Evolutionary conservation across 2,329 filamentous ascomycete genomes (phyloP).

Genomic region (Tothia fuscella): DNA sequence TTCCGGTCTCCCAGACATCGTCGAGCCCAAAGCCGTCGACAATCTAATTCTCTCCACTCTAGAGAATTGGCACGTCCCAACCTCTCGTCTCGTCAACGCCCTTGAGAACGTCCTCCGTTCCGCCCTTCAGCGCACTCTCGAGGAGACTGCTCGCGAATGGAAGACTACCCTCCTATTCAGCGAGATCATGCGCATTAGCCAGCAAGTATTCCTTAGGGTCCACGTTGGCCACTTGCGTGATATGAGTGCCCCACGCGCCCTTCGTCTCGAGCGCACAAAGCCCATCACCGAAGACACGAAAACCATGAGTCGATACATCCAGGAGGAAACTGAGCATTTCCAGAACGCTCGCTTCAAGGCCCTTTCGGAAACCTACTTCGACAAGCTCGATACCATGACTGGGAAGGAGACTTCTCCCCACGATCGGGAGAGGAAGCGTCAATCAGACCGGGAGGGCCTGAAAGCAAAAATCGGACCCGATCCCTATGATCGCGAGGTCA

Average conservation of each 20-base stretch:
- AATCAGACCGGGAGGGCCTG: neutral
- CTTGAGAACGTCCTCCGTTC: slow-evolving; percentile 13
- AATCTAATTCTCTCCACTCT: slow-evolving; percentile 21
- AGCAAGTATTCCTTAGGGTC: slow-evolving; percentile 17
- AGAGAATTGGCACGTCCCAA: slow-evolving; percentile 19
- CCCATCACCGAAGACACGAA: slow-evolving; percentile 24
- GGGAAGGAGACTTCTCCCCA: slow-evolving; percentile 12
- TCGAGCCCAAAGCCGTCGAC: slow-evolving; percentile 24
- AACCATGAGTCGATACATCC: slow-evolving; percentile 15
- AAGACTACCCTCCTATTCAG: slow-evolving; percentile 20
- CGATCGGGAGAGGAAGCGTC: neutral
- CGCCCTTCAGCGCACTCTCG: slow-evolving; percentile 17
- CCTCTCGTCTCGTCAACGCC: slow-evolving; percentile 18
- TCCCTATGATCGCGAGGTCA: slow-evolving; percentile 46
- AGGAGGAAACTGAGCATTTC: slow-evolving; percentile 16
- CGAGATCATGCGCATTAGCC: slow-evolving; percentile 15
- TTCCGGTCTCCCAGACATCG: slow-evolving; percentile 22
- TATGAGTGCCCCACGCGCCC: slow-evolving; percentile 16
- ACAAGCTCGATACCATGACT: slow-evolving; percentile 13
- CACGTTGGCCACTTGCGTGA: slow-evolving; percentile 19
- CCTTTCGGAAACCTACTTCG: slow-evolving; percentile 20
- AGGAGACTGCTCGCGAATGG: slow-evolving; percentile 20
- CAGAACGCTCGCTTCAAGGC: slow-evolving; percentile 16
- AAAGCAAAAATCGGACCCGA: slow-evolving; percentile 33
- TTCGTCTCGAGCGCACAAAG: slow-evolving; percentile 23